Evolutionary conservation across 768 basidiomycete genomes (phyloP).

Genomic region (Phaffia tasmanica): DNA sequence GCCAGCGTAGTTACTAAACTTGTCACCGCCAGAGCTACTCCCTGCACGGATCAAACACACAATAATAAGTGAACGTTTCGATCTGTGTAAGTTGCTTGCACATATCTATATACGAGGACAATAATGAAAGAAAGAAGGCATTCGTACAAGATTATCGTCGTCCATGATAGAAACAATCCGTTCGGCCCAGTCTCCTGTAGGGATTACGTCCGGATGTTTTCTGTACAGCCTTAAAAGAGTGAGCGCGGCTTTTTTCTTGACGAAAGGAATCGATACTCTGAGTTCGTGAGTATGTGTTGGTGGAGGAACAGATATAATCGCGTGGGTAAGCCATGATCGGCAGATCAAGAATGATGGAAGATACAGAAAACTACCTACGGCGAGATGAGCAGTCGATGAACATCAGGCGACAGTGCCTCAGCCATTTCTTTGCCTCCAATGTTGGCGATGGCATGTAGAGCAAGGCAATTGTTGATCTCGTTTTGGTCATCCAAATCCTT

Average conservation of each 20-base stretch:
- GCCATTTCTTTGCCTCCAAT: conserved; percentile 98
- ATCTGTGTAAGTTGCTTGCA: no score
- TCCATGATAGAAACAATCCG: conserved; percentile 94
- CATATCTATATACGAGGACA: neutral
- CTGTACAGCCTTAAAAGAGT: conserved; percentile 85
- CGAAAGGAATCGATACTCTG: conserved; percentile 88
- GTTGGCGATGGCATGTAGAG: conserved; percentile 94
- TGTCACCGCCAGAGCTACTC: conserved; percentile 86
- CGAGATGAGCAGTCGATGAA: conserved; percentile 86
- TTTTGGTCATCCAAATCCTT: conserved; percentile 92
- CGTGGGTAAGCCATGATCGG: neutral
- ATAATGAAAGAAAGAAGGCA: neutral
- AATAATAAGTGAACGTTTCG: neutral
- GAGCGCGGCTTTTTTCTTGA: conserved; percentile 96
- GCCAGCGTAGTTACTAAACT: conserved; percentile 88
- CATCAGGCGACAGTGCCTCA: conserved; percentile 82
- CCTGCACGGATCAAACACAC: conserved; percentile 43
- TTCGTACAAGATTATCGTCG: conserved; percentile 64
- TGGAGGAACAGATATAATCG: neutral
- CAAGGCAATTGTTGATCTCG: conserved; percentile 90
- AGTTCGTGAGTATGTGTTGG: neutral
- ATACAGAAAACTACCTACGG: conserved; percentile 48
- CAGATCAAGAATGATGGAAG: neutral
- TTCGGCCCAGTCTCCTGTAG: conserved; percentile 87
- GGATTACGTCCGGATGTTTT: conserved; percentile 89